phyloP scores from a whole-genome alignment of 257 asterid species.

The Nicotiana attenuata region DNA sequence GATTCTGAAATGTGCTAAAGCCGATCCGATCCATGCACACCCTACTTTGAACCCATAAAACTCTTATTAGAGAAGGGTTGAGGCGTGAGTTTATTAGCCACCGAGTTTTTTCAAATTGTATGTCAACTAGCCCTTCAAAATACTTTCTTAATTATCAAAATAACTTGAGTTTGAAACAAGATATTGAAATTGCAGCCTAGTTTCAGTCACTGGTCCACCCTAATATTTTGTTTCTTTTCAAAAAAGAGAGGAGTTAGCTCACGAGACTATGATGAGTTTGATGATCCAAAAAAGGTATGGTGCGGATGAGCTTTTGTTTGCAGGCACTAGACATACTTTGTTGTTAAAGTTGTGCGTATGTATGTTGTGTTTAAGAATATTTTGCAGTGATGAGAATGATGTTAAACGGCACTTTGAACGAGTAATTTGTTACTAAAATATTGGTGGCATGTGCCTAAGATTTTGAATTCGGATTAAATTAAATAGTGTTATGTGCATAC shows the following conservation, averaged over 20 bases:
- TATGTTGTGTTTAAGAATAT: background rate
- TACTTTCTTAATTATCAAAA: too few species aligned
- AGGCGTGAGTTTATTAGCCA: too few species aligned
- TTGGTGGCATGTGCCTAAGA: background rate
- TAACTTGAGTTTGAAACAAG: too few species aligned
- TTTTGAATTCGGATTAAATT: background rate
- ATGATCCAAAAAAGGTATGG: too few species aligned
- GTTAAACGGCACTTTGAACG: background rate
- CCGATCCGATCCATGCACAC: too few species aligned
- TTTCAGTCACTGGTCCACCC: background rate
- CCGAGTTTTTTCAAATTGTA: too few species aligned
- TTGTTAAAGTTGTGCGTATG: background rate
- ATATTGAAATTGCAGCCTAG: background rate
- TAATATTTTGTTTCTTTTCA: too few species aligned
- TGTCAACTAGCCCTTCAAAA: too few species aligned
- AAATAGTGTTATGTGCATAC: background rate
- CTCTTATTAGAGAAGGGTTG: too few species aligned
- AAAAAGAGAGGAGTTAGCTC: background rate
- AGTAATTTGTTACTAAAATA: background rate
- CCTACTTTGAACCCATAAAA: too few species aligned
- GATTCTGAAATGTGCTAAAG: too few species aligned
- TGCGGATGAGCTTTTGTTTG: background rate
- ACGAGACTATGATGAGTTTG: background rate
- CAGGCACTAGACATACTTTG: background rate
- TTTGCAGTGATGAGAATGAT: background rate